Evolutionary conservation across 179 eudicot species (phyloP), one percentile per base, ranked within the genome.

Genomic region (Spinacia oleracea): DNA sequence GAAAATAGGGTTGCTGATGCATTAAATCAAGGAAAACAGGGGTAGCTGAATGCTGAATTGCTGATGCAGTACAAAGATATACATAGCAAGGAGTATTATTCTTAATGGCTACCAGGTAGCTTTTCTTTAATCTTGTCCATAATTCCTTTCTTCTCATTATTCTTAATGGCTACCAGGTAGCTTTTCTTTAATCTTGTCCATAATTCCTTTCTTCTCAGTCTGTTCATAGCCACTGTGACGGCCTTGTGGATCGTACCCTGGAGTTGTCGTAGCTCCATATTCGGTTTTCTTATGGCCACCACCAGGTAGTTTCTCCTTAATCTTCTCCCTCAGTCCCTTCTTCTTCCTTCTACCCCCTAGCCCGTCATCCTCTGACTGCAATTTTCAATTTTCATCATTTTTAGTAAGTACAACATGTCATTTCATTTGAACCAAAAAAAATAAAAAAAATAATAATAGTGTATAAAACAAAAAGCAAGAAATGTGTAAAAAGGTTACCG

Each of bases 341-440:
- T 84, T 86, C 82, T 79, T 87, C 81, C 89, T 76, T 50, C 85
- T 80, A 1, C 89, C 87, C 0, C 87, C 84, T 4, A 60, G 70
- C 20, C 84, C 87, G 8, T 87, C 89, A 27, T 84, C 87, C 55
- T 87, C 89, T 4, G 89, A 86, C 89, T 84, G 82, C 60, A 38
- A 55, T 14, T 46, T 56, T 25, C 60, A 38, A 55, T 14, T 46
- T 56, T 25, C 20, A 23, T 11, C 29, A 12, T 14, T 18, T 21
- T 18, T 46, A 10, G 5, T 35, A 43, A 7, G 5, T 15, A 7
- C 11, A 0, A 16, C n/a, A 27, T 2, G 2, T 9, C 38, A 64
- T 38, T 38, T 38, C 40, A 3, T 38, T 38, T 38, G 4, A 38
- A 38, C 40, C 40, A 4, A 38, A 38, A 38, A 38, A 38, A n/a